Conservation (phyloP, 2,329 filamentous ascomycete species). For the Penicillium aurantiogriseum region DNA sequence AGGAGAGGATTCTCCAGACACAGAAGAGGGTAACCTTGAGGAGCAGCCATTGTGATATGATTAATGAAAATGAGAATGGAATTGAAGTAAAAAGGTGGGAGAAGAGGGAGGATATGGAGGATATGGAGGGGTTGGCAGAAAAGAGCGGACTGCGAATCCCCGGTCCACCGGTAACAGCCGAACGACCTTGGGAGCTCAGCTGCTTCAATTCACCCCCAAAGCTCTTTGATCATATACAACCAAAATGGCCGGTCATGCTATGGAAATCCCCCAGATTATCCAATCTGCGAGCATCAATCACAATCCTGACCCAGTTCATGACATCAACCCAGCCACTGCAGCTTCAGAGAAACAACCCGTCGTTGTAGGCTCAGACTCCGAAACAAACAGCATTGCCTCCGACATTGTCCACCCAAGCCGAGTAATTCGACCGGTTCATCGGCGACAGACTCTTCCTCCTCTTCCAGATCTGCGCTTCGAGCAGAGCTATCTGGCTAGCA, state of each 20-base stretch:
- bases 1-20: slow-evolving; percentile 97
- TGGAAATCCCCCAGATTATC: slow-evolving; percentile 73
- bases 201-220: not conserved
- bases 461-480: slow-evolving; percentile 87
- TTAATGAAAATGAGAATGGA: slow-evolving; percentile 9
- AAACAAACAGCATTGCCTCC: slow-evolving; percentile 48
- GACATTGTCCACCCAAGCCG: slow-evolving; percentile 45
- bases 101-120: slow-evolving; percentile 13
- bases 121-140: slow-evolving; percentile 27
- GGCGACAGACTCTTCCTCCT: slow-evolving; percentile 61
- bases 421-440: slow-evolving; percentile 36
- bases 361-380: slow-evolving; percentile 47
- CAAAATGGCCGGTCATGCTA: slow-evolving; percentile 57
- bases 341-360: slow-evolving; percentile 66
- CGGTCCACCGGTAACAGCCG: slow-evolving; percentile 12
- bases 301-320: slow-evolving; percentile 68
- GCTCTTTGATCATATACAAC: not conserved
- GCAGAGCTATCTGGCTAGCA: slow-evolving; percentile 93
- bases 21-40: slow-evolving; percentile 81
- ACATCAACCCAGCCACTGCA: slow-evolving; percentile 76
- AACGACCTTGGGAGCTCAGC: not conserved
- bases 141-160: slow-evolving; percentile 15
- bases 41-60: slow-evolving; percentile 62
- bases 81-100: slow-evolving; percentile 14
- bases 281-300: slow-evolving; percentile 77